Percentiles rank a stretch among this genome's conserved stretches.
Conservation (phyloP, 164 flowering plant species). For the Hamamelis virginiana region DNA sequence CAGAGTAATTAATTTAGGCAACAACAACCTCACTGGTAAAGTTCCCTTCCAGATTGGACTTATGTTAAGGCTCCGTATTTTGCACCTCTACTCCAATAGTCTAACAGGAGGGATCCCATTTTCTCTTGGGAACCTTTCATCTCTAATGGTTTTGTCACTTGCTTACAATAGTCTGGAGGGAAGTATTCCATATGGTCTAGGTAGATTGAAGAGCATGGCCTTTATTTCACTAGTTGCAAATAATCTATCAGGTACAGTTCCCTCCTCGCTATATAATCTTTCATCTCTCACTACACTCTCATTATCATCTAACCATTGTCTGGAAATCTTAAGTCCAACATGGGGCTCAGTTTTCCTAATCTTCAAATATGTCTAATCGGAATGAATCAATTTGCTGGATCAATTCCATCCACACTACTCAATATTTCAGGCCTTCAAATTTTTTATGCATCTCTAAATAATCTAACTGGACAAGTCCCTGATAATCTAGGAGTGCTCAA, state of each 20-base stretch:
- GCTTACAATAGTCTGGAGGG: slow-evolving; percentile 9
- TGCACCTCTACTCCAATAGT: background rate
- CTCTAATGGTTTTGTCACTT: background rate
- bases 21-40: slow-evolving; percentile 6
- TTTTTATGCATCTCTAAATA: slow-evolving; percentile 7
- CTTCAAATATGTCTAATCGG: background rate
- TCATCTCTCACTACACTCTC: background rate
- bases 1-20: background rate
- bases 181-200: slow-evolving; percentile 11
- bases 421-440: slow-evolving; percentile 17
- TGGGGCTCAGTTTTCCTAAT: slow-evolving; percentile 21
- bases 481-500: slow-evolving; percentile 14
- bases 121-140: slow-evolving; percentile 23
- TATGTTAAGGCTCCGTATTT: background rate
- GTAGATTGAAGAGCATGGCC: slow-evolving; percentile 7
- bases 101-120: slow-evolving; percentile 12
- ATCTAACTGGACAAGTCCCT: slow-evolving; percentile 24
- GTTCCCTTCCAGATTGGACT: slow-evolving; percentile 10
- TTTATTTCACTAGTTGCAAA: slow-evolving; percentile 2
- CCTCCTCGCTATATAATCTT: slow-evolving; percentile 22
- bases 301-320: slow-evolving; percentile 3
- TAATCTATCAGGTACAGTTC: slow-evolving; percentile 19
- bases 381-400: slow-evolving; percentile 18
- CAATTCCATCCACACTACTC: slow-evolving; percentile 27
- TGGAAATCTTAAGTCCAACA: slow-evolving; percentile 13